Evolutionary conservation across 1,284 basidiomycete species (phyloP), one percentile per base, ranked within the genome.

Genomic region (Taiwanofungus camphoratus): DNA sequence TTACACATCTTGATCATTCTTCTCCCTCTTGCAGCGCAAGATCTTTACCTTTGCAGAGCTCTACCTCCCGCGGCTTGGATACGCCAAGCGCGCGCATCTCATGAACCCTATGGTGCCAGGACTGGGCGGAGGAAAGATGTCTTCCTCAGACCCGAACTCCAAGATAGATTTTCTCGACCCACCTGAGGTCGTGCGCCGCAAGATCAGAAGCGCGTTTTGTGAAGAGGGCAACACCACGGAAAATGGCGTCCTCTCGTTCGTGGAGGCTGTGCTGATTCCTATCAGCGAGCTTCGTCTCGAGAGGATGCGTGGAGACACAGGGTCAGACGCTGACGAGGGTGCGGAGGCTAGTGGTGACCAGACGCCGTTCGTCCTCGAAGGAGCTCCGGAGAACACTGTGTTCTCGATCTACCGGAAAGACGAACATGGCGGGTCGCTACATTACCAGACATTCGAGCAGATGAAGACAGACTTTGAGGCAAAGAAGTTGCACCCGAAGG

Each of bases 91-190:
- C 35, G 90, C 94, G 0, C 95, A 99, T 65, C 74, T 99, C 27
- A 99, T 99, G 95, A 99, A 97, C 69, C 73, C 79, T 12, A 99
- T 99, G 95, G 93, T 99, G 0, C 95, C 96, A 16, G 95, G 96
- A 31, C 77, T 99, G 36, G 78, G 79, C 34, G 95, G 95, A 22
- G 91, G 91, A 19, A 99, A 99, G 65, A 99, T 99, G 96, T 95
- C 92, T n/a, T 85, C 92, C 0, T 98, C 95, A 1, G 95, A 98
- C 58, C 87, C 91, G 21, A 89, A 94, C 63, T 92, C 87, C 52
- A 99, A 99, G 68, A 97, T 99, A 63, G 95, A 99, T 69, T 94
- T 99, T 67, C 82, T 99, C 52, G 95, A 99, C 67, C 64, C 82
- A 12, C 83, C 94, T 1, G 85, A 89, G 33, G 77, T 76, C 23